Base-by-base conservation (phyloP, 2,329 filamentous ascomycete genomes). In the Verticillium longisporum region DNA sequence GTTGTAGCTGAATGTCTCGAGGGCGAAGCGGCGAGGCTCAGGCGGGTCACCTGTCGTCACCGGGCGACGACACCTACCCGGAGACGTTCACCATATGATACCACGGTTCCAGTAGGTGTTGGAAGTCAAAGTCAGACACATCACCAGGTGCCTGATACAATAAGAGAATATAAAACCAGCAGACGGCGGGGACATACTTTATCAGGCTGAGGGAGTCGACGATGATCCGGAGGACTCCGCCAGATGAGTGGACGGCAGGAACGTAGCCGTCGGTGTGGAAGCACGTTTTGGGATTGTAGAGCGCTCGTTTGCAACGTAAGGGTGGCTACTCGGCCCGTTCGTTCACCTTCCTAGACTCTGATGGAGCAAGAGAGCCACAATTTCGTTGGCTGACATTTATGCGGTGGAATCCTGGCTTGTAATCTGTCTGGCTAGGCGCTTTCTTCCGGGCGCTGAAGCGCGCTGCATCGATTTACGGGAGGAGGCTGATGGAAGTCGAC, bases 301-400 rank as follows among this genome's bases (percentile, higher is more conserved):
- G 38, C 38, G 14, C 38, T 5, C 38, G 38, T 15, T 45, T n/a
- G n/a, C n/a, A n/a, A n/a, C n/a, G n/a, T n/a, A n/a, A 1, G 60
- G 61, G 4, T 68, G 65, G 66, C 15, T 68, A 14, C 63, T 55
- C 26, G 62, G 66, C 31, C n/a, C n/a, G n/a, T n/a, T 61, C 66
- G 7, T 65, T 68, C 45, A 62, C 63, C 1, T 62, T 67, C 31
- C 50, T 68, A 2, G 21, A 61, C 54, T 32, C 62, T 5, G 55
- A 56, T 18, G 15, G 11, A 11, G 33, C 55, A 37, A 57, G 62
- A 15, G 59, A 66, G 21, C 59, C 61, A 1, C 31, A 63, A 32
- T 4, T 53, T 2, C 65, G 65, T 31, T 41, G 66, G 10, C 37
- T 55, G 4, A 66, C 60, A 13, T 31, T 68, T 10, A 61, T 65